A percentile compares a stretch with the other conserved stretches of the same genome.
phyloP scores from a whole-genome alignment of 2,329 filamentous ascomycete genomes.

The Microascus cirrosus region DNA sequence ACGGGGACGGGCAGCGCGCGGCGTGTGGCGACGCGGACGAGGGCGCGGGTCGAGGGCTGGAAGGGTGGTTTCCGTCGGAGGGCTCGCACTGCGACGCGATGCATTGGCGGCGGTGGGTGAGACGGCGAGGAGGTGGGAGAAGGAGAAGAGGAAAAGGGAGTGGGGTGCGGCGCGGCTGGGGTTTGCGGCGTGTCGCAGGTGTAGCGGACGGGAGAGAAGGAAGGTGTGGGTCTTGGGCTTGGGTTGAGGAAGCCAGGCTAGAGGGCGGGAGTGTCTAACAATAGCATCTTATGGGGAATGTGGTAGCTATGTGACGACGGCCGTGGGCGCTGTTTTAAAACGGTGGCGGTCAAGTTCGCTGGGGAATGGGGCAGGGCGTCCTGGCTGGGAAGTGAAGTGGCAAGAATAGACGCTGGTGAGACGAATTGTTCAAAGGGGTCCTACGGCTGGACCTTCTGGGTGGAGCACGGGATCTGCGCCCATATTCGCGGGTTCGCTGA shows the following conservation, averaged over 20 bases:
- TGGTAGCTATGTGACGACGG: not conserved
- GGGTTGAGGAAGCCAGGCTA: not conserved
- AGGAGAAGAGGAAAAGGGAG: not conserved
- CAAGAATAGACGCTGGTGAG: too few relatives aligned
- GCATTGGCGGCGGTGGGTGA: slow-evolving; percentile 5
- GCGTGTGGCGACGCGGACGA: not conserved
- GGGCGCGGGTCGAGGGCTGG: not conserved
- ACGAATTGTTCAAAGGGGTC: too few relatives aligned
- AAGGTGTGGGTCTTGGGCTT: not conserved
- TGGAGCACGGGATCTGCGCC: not conserved
- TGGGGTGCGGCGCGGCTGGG: not conserved
- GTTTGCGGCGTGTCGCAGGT: not conserved
- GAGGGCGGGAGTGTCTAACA: not conserved
- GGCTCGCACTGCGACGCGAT: slow-evolving; percentile 1
- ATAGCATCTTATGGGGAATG: not conserved
- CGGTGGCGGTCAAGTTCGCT: not conserved
- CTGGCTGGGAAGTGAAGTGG: too few relatives aligned
- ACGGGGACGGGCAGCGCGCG: slow-evolving; percentile 8
- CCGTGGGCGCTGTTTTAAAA: too few relatives aligned
- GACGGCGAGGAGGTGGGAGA: slow-evolving; percentile 17
- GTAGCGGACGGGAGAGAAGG: not conserved
- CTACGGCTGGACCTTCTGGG: too few relatives aligned
- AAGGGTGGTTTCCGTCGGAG: slow-evolving; percentile 2
- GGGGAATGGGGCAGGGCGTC: too few relatives aligned
- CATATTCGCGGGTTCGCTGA: not conserved